Conservation (phyloP, 495 filamentous ascomycete genomes). For the Aspergillus coremiiformis region DNA sequence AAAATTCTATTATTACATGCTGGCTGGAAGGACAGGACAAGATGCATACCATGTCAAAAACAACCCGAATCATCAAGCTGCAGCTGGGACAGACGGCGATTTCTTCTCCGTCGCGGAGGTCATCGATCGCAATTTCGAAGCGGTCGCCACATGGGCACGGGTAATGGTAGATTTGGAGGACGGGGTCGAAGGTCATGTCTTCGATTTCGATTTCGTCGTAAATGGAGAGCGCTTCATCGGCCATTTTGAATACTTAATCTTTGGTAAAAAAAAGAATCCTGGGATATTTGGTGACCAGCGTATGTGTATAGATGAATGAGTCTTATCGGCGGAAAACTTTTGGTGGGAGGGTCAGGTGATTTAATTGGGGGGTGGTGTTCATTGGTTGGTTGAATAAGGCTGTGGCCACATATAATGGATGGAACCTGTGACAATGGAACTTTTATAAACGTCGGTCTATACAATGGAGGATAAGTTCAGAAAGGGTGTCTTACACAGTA, state of each 20-base stretch:
- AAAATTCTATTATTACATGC: background rate
- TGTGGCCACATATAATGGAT: background rate
- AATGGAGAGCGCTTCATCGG: slow-evolving; percentile 62
- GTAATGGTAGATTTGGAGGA: slow-evolving; percentile 82
- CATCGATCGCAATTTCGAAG: slow-evolving; percentile 83
- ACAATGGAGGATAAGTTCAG: background rate
- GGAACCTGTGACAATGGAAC: too few species aligned
- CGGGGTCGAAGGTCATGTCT: slow-evolving; percentile 89
- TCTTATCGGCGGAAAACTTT: slow-evolving; percentile 24
- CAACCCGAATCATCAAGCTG: slow-evolving; percentile 90
- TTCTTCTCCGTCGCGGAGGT: slow-evolving; percentile 81
- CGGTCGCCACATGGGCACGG: slow-evolving; percentile 96
- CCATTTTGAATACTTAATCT: slow-evolving; percentile 40
- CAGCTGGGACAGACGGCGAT: slow-evolving; percentile 95
- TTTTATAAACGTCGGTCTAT: background rate
- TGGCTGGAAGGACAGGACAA: too few species aligned
- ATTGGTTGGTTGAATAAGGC: background rate
- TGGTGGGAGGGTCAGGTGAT: slow-evolving; percentile 28
- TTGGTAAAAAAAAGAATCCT: background rate
- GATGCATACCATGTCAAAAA: slow-evolving; percentile 82
- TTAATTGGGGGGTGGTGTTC: slow-evolving; percentile 5
- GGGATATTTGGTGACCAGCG: background rate
- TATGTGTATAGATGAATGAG: background rate
- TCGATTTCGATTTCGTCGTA: slow-evolving; percentile 99
- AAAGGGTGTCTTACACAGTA: slow-evolving; percentile 1